These are phyloP conservation scores for Claviceps sp. DNA, from an alignment of 2,329 filamentous ascomycete species.

Conservation along the genomic window DNA sequence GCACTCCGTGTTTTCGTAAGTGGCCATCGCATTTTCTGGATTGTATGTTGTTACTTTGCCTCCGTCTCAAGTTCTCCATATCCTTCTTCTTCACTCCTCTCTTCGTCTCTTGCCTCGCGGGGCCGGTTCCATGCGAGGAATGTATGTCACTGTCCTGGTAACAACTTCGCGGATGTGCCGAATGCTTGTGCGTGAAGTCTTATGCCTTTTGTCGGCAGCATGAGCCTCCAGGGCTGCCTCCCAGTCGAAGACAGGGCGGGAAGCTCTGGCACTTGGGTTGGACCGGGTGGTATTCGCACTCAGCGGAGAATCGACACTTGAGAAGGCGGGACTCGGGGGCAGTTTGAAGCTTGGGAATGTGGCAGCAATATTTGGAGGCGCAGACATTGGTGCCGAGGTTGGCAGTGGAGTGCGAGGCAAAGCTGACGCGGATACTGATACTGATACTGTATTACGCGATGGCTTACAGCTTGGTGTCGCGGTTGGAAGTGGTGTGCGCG, in stretches of 20 bases:
- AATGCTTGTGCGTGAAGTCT: slow-evolving; percentile 45
- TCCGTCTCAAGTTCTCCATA: neutral
- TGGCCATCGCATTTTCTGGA: neutral
- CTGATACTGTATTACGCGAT: neutral
- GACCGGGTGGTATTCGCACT: slow-evolving; percentile 50
- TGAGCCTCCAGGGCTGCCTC: slow-evolving; percentile 55
- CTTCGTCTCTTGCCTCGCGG: slow-evolving; percentile 89
- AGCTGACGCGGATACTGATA: slow-evolving; percentile 23
- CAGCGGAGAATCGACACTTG: slow-evolving; percentile 53
- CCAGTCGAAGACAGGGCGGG: slow-evolving; percentile 67
- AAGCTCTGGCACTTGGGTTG: slow-evolving; percentile 55
- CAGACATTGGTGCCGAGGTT: slow-evolving; percentile 39
- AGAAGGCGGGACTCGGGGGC: slow-evolving; percentile 60
- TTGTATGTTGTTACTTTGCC: neutral
- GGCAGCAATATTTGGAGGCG: slow-evolving; percentile 46
- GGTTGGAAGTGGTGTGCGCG: slow-evolving; percentile 38
- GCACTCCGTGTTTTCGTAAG: neutral
- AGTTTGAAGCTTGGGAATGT: slow-evolving; percentile 58
- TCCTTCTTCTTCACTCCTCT: slow-evolving; percentile 25
- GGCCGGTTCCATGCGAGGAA: slow-evolving; percentile 71
- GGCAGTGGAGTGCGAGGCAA: slow-evolving; percentile 38
- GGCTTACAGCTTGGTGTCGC: slow-evolving; percentile 44
- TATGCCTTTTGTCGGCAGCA: slow-evolving; percentile 46
- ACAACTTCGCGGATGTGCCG: slow-evolving; percentile 77
- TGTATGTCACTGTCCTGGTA: slow-evolving; percentile 89